These are phyloP conservation scores for Sporisorium scitamineum DNA, from an alignment of 1,284 basidiomycete genomes.

Conservation along the genomic window DNA sequence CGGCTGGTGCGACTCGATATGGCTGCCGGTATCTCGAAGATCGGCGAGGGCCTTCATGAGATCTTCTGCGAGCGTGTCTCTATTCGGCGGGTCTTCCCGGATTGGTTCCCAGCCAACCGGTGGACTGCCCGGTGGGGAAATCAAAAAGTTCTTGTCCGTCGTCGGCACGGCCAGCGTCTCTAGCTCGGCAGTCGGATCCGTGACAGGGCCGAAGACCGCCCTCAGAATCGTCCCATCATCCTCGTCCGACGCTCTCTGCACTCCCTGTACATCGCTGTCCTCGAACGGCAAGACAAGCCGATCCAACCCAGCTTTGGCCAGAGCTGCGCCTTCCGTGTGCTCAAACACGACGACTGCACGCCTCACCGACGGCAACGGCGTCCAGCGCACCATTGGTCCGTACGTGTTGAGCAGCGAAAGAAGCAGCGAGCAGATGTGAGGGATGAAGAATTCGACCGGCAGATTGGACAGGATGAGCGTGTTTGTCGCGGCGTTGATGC, in stretches of 20 bases:
- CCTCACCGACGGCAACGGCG: conserved; percentile 58
- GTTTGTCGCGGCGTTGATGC: conserved; percentile 38
- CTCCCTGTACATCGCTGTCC: conserved; percentile 44
- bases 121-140: conserved; percentile 97
- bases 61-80: conserved; percentile 86
- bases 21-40: conserved; percentile 55
- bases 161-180: conserved; percentile 72
- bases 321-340: conserved; percentile 37
- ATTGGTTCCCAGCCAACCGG: conserved; percentile 96
- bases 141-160: conserved; percentile 91
- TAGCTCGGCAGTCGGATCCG: conserved; percentile 23
- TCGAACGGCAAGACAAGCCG: conserved; percentile 56
- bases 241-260: conserved; percentile 24
- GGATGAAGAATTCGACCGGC: conserved; percentile 62
- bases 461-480: conserved; percentile 63
- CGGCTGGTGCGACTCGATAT: conserved; percentile 51
- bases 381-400: conserved; percentile 61
- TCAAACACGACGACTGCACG: conserved; percentile 60
- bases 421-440: conserved; percentile 52
- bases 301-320: conserved; percentile 60
- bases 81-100: conserved; percentile 90
- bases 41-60: conserved; percentile 74
- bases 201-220: conserved; percentile 35
- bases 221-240: conserved; percentile 40
- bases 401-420: conserved; percentile 61